Conservation (phyloP, 129 eudicot species). For the Tanacetum coccineum region DNA sequence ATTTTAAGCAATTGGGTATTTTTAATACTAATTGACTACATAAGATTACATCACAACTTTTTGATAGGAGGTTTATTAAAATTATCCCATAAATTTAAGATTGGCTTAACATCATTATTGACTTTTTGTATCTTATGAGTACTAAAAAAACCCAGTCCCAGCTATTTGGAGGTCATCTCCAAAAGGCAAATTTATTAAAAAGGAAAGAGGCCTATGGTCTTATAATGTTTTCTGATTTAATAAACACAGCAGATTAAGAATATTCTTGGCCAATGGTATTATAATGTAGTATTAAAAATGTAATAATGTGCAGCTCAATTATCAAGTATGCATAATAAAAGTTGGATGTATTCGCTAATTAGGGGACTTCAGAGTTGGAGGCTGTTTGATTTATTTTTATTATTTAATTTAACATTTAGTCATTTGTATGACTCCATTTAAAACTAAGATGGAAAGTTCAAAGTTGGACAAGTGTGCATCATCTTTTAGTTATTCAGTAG, state of each 20-base stretch:
- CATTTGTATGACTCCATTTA: not conserved
- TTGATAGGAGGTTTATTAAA: constrained; percentile 2
- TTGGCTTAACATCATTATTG: constrained; percentile 22
- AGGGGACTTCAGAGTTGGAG: not conserved
- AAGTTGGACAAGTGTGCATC: not conserved
- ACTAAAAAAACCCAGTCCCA: constrained; percentile 17
- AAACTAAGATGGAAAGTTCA: constrained; percentile 1
- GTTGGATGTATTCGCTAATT: no score
- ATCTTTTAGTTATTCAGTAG: not conserved
- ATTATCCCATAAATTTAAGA: not conserved
- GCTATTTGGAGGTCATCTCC: constrained; percentile 1
- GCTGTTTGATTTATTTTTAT: constrained; percentile 12
- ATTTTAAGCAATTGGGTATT: not conserved
- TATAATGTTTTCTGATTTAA: constrained; percentile 1
- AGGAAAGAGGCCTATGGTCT: not conserved
- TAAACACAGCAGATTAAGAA: no score
- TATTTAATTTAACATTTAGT: not conserved
- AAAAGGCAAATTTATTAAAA: not conserved
- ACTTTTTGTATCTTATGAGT: constrained; percentile 16
- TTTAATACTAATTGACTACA: constrained; percentile 9
- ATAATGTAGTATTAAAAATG: no score
- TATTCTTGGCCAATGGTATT: no score
- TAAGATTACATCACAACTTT: constrained; percentile 31
- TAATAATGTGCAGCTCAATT: no score
- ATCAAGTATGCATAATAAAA: not conserved